phyloP scores from a whole-genome alignment of 129 eudicot species.

The Centrapalus pauciflorus region DNA sequence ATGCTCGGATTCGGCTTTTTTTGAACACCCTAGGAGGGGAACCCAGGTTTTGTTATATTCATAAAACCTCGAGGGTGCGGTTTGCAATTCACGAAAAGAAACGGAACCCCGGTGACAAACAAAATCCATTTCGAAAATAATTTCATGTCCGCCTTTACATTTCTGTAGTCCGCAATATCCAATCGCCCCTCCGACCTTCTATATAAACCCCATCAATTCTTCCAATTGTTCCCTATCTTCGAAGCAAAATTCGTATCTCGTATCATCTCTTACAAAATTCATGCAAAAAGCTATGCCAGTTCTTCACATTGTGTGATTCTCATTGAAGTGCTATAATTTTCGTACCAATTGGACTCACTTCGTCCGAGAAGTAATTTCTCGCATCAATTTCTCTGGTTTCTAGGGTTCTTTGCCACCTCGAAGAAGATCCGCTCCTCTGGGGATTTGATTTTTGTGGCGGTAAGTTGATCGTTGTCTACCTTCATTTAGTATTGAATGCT shows the following conservation, averaged over 20 bases:
- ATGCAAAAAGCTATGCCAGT: conserved; percentile 18
- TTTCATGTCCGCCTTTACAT: conserved; percentile 25
- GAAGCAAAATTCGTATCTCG: conserved; percentile 5
- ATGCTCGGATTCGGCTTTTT: no score
- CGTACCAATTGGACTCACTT: conserved; percentile 1
- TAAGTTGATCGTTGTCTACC: conserved; percentile 13
- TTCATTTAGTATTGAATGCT: neutral
- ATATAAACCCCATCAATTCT: conserved; percentile 19
- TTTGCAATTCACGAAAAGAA: neutral
- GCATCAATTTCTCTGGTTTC: conserved; percentile 1
- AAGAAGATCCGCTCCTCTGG: conserved; percentile 22
- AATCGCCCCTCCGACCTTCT: conserved; percentile 11
- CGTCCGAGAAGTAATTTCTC: neutral
- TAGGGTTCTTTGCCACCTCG: conserved; percentile 22
- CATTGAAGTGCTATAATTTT: neutral
- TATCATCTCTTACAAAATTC: conserved; percentile 13
- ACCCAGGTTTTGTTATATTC: no score
- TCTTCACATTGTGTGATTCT: neutral
- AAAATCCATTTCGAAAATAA: conserved; percentile 27
- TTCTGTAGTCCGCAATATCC: conserved; percentile 21
- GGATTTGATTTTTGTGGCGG: conserved; percentile 13
- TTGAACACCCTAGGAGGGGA: no score
- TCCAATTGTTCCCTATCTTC: conserved; percentile 4
- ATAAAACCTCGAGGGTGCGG: neutral
- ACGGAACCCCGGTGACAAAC: conserved; percentile 26